Base-by-base conservation (phyloP, 306 rosid genomes). In the Pyrus betulifolia region DNA sequence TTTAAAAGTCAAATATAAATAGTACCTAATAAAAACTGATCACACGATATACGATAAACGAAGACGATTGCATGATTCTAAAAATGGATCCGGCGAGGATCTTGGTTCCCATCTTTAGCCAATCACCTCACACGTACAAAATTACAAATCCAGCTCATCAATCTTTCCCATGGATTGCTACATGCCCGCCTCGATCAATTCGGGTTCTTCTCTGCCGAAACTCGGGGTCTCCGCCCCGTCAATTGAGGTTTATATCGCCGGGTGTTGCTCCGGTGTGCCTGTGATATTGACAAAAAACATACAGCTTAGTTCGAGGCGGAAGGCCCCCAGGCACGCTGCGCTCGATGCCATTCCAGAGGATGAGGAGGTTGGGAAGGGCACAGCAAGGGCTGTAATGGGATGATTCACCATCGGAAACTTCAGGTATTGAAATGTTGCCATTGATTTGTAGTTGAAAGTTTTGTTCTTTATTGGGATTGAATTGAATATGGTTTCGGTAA, bases 281-380 rank as follows among this genome's bases (percentile, higher is more conserved):
- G 95, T 89, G 81, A 93, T 93, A 51, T 75, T 93, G 78, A 91
- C 88, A 3, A 88, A 85, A 86, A 89, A 85, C 5, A 89, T 91
- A 82, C 94, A 83, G 83, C 67, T 91, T 81, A 91, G 91, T 72
- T 97, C 95, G 1, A 75, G 88, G 81, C 74, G 95, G 89, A 91
- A 89, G 77, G 76, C 80, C 31, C 64, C 85, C 2, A 78, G 88
- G 25, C 96, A 88, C n/a, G 67, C 77, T 54, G 80, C 67, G 54
- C 85, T 93, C 19, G 96, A 93, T 75, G 97, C 91, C 3, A 93
- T 93, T 82, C 98, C 98, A 11, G 98, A 93, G 82, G 95, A 91
- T 59, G 97, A 91, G 69, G 98, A 91, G 67, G 73, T 87, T 73
- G 90, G 79, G 63, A 90, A 91, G 87, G 93, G 19, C 78, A 62